Base-by-base conservation (phyloP, 2,329 filamentous ascomycete species). In the Fusarium hainanense region DNA sequence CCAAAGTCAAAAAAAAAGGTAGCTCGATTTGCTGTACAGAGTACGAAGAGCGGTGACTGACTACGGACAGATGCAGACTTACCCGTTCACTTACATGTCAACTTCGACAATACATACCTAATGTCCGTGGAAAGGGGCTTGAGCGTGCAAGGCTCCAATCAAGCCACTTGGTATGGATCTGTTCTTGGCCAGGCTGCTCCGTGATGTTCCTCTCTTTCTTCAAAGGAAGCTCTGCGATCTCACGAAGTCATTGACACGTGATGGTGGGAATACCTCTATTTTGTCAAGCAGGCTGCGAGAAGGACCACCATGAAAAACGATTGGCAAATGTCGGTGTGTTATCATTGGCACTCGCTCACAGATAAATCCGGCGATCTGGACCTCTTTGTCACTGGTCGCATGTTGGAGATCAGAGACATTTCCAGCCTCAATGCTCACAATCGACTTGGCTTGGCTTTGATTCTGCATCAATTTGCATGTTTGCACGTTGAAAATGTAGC, bases 271-370 rank as follows among this genome's bases (percentile, higher is more conserved):
- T 68, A 57, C 58, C 57, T 71, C 58, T 54, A 68, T 61, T 62
- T n/a, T 55, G 58, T 54, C 42, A 63, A 58, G 52, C 49, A 54
- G 58, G 52, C 20, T 48, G 32, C 30, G 28, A 47, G 27, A 56
- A 46, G 44, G 40, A 59, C 51, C 51, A 60, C 69, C 37, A 48
- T 55, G 64, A 55, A 52, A 48, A 63, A 72, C 61, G 43, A 65
- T 68, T 63, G 63, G 56, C 69, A 74, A 73, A 70, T 73, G 72
- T 74, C 72, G 72, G 72, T 74, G 72, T 71, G 69, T 52, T 69
- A 56, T 58, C 57, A 58, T 65, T 68, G 65, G 54, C 48, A 55
- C 57, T 58, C 57, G 44, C 46, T 56, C 50, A 48, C 50, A 68
- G 54, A 48, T 63, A 58, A 51, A 64, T 61, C 58, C 69, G 59